Evolutionary conservation across 169 alveolate genomes (phyloP), one percentile per base, ranked within the genome.

Genomic region (Babesia microti): DNA sequence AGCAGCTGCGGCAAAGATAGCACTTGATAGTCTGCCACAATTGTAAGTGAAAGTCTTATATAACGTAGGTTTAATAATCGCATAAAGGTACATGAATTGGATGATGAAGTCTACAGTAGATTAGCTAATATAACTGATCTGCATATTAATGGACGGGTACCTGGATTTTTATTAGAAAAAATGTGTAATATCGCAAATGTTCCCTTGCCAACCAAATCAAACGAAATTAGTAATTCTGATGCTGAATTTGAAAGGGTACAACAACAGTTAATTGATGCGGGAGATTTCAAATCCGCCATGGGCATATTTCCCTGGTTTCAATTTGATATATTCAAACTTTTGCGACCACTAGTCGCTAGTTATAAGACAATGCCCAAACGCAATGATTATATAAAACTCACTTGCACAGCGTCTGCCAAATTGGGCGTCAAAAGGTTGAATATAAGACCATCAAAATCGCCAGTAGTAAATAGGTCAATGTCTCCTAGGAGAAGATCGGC

Each of bases 251-350:
- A 65, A 23, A 48, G 41, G 19, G 66, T 34, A 15, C 76, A 65
- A 18, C 68, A 40, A 6, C 63, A 55, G 11, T 30, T 65, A 43
- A 49, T 56, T 1, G 44, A 46, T 27, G 41, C 22, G 24, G 76
- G 76, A 0, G 76, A 53, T 17, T 55, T 30, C 39, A 37, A 47
- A 1, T 28, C 40, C 11, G 68, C 50, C 2, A 14, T 43, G 17
- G 55, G 48, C 23, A 18, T 49, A 15, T 65, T 65, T 21, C 76
- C 76, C 9, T 65, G 76, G 76, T 46, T 65, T 14, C 53, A 54
- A 32, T 34, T 55, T 12, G 37, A 53, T 35, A 6, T 65, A 29
- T 35, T 65, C 42, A 36, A 44, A 21, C 37, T 65, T n/a, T n/a
- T n/a, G n/a, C n/a, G n/a, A n/a, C n/a, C n/a, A n/a, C n/a, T n/a